Evolutionary conservation across 352 stramenopile genomes (phyloP), one percentile per base, ranked within the genome.

Genomic region (Globisporangium spiculum): DNA sequence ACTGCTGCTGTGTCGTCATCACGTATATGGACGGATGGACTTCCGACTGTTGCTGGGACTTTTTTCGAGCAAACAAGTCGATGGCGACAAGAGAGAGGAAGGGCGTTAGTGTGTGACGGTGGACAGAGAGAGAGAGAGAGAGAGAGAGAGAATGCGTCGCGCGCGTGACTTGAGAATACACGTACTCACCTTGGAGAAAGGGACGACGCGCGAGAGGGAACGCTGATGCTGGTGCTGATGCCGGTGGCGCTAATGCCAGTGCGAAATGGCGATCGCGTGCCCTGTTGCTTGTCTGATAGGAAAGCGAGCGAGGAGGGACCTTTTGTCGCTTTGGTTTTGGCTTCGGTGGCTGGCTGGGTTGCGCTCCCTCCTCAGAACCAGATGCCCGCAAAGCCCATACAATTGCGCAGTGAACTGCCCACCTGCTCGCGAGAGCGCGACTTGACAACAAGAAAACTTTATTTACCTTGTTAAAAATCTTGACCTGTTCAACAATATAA

Each of bases 1-100:
- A 55, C n/a, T 55, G 48, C n/a, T 27, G 20, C 22, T 55, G 48
- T n/a, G 48, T 55, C 48, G 48, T 27, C 48, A 55, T 55, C 48
- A 27, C 18, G 20, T 27, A n/a, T 55, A 50, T 22, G 44, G 44
- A 50, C 18, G 6, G 44, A 50, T 5, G 12, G 16, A 20, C 1
- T 50, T 50, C 44, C 6, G 48, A 8, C 3, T 54, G 18, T 18
- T 24, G 48, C 48, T 55, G 48, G 6, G 44, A 50, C 18, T 50
- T 50, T 50, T 50, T 50, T 50, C 44, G 44, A 50, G 44, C 16
- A 55, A 55, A 16, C 20, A 27, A 30, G 20, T 55, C 48, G 20
- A 27, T 10, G 46, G 20, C 22, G 14, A 16, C 1, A 52, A 22
- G 44, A 9, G 16, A 7, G 44, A 20, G 10, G 46, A 54, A 14